phyloP scores from a whole-genome alignment of 768 basidiomycete genomes.

The Boletus eberwhitei region DNA sequence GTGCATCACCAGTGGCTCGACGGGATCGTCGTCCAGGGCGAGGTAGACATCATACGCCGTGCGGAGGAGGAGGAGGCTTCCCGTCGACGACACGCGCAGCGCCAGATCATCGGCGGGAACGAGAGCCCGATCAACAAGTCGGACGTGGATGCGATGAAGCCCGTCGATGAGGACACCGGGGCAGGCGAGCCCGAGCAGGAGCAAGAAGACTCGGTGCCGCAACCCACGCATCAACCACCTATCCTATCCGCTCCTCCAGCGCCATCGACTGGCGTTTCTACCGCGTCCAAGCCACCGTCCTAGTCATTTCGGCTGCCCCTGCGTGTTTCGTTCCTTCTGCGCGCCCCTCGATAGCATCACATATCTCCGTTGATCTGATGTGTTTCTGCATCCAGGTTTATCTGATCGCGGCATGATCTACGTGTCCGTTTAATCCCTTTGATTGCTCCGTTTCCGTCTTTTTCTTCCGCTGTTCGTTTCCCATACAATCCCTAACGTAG shows the following conservation, averaged over 20 bases:
- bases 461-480: not conserved
- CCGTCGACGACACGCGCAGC: conserved; percentile 19
- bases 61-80: conserved; percentile 52
- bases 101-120: conserved; percentile 1
- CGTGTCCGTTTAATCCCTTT: conserved; percentile 2
- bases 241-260: conserved; percentile 33
- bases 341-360: not conserved
- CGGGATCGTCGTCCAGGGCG: conserved; percentile 82
- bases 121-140: conserved; percentile 14
- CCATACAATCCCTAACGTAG: conserved; percentile 9
- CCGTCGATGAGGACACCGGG: conserved; percentile 51
- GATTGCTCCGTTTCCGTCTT: not conserved
- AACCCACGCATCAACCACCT: conserved; percentile 26
- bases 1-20: conserved; percentile 86
- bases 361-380: not conserved
- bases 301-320: not conserved
- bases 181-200: conserved; percentile 12
- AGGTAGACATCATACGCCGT: conserved; percentile 74
- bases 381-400: not conserved
- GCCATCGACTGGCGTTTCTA: conserved; percentile 3
- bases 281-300: conserved; percentile 14
- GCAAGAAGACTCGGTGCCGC: not conserved
- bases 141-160: conserved; percentile 67
- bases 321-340: not conserved
- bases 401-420: conserved; percentile 4